Conservation (phyloP, 2,329 filamentous ascomycete species). For the Botrytis galanthina region DNA sequence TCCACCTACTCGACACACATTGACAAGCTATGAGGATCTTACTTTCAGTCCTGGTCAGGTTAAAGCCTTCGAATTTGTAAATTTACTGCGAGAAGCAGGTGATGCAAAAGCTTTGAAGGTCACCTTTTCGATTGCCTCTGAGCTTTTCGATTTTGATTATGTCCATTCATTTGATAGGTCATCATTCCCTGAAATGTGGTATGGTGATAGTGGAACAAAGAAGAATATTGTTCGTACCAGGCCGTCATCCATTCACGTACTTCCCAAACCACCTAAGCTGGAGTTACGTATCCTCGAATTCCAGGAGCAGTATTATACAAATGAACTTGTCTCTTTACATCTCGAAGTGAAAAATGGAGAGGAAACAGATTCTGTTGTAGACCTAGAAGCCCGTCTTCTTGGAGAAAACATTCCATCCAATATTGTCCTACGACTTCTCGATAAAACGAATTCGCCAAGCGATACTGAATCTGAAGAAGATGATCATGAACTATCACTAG, state of each 20-base stretch:
- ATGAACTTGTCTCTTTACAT: constrained; percentile 68
- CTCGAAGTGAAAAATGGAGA: constrained; percentile 79
- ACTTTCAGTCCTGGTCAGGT: constrained; percentile 64
- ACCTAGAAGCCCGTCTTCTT: constrained; percentile 65
- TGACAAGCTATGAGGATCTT: constrained; percentile 61
- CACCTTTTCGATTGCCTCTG: constrained; percentile 60
- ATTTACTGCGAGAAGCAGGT: constrained; percentile 79
- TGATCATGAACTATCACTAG: constrained; percentile 30
- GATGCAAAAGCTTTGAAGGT: constrained; percentile 65
- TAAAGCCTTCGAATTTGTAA: constrained; percentile 67
- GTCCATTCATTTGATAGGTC: constrained; percentile 52
- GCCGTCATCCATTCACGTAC: constrained; percentile 63
- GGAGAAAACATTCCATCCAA: constrained; percentile 54
- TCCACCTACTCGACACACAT: constrained; percentile 38
- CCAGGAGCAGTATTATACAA: constrained; percentile 75
- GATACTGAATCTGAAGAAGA: neutral
- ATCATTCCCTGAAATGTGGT: constrained; percentile 50
- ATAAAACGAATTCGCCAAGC: neutral
- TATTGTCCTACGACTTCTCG: constrained; percentile 41
- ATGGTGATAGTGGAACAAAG: constrained; percentile 44
- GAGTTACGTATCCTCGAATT: constrained; percentile 65
- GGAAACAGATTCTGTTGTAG: constrained; percentile 71
- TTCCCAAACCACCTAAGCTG: constrained; percentile 90
- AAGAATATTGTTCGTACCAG: constrained; percentile 50
- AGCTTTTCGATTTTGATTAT: constrained; percentile 66